These are phyloP conservation scores for Umbelopsis vinacea DNA, from an alignment of 192 early-diverging fungal genomes.

Conservation along the genomic window DNA sequence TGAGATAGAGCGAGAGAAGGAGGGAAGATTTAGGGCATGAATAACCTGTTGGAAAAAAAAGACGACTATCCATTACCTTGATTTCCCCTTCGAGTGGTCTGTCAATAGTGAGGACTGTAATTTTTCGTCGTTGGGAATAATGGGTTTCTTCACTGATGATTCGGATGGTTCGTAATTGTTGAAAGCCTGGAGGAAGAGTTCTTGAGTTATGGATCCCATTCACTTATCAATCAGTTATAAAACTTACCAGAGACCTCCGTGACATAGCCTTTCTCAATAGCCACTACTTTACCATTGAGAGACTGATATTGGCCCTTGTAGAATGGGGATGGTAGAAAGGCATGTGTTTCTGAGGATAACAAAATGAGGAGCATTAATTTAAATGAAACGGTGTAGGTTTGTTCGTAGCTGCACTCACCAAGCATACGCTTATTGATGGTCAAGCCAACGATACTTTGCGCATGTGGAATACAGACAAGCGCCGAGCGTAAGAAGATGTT, in stretches of 20 bases:
- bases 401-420: slow-evolving; percentile 29
- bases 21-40: background rate
- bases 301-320: slow-evolving; percentile 54
- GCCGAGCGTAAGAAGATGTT: slow-evolving; percentile 42
- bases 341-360: slow-evolving; percentile 51
- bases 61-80: background rate
- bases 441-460: slow-evolving; percentile 46
- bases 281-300: slow-evolving; percentile 50
- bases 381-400: background rate
- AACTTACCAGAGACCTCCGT: slow-evolving; percentile 49
- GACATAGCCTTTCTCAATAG: slow-evolving; percentile 49
- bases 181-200: slow-evolving; percentile 36
- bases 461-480: slow-evolving; percentile 54
- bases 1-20: too few relatives aligned
- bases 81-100: slow-evolving; percentile 53
- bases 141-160: slow-evolving; percentile 53
- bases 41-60: background rate
- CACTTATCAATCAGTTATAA: too few relatives aligned
- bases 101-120: slow-evolving; percentile 49
- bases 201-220: too few relatives aligned
- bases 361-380: background rate
- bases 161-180: slow-evolving; percentile 46
- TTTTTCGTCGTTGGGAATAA: slow-evolving; percentile 49
- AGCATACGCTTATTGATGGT: slow-evolving; percentile 49
- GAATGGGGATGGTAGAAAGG: slow-evolving; percentile 55